Conservation (phyloP, 495 filamentous ascomycete genomes). For the Eremomyces bilateralis region DNA sequence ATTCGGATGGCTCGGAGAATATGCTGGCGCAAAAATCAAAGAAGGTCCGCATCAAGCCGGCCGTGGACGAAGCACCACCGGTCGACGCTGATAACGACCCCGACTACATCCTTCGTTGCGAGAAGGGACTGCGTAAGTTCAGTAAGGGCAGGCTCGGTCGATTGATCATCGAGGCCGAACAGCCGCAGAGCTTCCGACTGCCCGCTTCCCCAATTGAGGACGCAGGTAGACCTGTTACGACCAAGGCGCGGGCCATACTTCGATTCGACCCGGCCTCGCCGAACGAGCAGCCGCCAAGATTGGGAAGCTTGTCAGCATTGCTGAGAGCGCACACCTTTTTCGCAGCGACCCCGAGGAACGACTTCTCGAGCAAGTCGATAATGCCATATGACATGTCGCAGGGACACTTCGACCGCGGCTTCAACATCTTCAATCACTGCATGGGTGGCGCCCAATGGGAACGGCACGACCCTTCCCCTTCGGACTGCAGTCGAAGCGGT, state of each 20-base stretch:
- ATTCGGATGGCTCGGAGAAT: slow-evolving; percentile 23
- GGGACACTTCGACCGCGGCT: slow-evolving; percentile 41
- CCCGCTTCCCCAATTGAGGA: slow-evolving; percentile 12
- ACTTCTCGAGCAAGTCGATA: slow-evolving; percentile 23
- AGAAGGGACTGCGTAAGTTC: slow-evolving; percentile 59
- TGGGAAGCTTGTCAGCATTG: slow-evolving; percentile 46
- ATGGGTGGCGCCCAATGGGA: slow-evolving; percentile 46
- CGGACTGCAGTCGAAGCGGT: background rate
- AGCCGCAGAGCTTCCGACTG: slow-evolving; percentile 49
- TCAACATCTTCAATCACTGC: slow-evolving; percentile 41
- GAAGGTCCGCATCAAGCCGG: slow-evolving; percentile 60
- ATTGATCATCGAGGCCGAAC: slow-evolving; percentile 45
- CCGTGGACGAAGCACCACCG: slow-evolving; percentile 51
- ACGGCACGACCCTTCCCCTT: slow-evolving; percentile 19
- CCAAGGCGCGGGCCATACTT: slow-evolving; percentile 44
- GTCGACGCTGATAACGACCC: slow-evolving; percentile 37
- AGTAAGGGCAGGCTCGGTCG: slow-evolving; percentile 51
- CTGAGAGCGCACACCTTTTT: slow-evolving; percentile 58
- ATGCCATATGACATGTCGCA: slow-evolving; percentile 28
- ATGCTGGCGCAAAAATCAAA: slow-evolving; percentile 29
- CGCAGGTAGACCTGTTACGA: slow-evolving; percentile 14
- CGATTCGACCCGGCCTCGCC: slow-evolving; percentile 48
- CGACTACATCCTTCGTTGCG: slow-evolving; percentile 44
- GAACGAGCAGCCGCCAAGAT: slow-evolving; percentile 35
- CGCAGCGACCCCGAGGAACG: slow-evolving; percentile 28